A percentile compares a stretch with the other conserved stretches of the same genome.
These are phyloP conservation scores for Verticillium zaregamsianum DNA, from an alignment of 2,329 filamentous ascomycete species.

Conservation along the genomic window DNA sequence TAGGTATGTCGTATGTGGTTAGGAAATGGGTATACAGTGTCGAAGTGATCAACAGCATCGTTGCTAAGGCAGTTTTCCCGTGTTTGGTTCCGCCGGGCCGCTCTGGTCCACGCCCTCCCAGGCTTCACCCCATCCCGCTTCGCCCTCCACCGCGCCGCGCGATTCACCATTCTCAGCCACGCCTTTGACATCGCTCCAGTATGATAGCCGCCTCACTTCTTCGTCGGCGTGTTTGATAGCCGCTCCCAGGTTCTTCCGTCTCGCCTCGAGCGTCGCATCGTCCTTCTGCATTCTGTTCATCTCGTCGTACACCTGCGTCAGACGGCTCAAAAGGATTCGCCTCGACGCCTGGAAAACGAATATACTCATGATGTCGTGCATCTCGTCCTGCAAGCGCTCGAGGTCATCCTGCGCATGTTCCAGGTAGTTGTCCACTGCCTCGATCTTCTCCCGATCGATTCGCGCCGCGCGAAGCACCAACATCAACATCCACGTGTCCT, in stretches of 20 bases:
- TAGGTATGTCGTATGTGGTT: not conserved
- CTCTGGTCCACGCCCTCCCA: slow-evolving; percentile 53
- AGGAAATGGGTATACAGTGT: slow-evolving; percentile 14
- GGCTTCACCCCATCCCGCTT: slow-evolving; percentile 37
- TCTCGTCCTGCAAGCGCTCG: slow-evolving; percentile 67
- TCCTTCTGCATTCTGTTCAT: slow-evolving; percentile 44
- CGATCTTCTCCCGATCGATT: slow-evolving; percentile 89
- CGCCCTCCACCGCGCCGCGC: slow-evolving; percentile 35
- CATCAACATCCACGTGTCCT: slow-evolving; percentile 66
- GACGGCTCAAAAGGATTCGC: slow-evolving; percentile 65
- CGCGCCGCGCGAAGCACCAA: slow-evolving; percentile 61
- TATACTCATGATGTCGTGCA: slow-evolving; percentile 79
- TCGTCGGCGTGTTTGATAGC: slow-evolving; percentile 74
- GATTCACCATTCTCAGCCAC: slow-evolving; percentile 54
- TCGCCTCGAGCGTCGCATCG: slow-evolving; percentile 27
- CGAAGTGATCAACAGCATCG: not conserved
- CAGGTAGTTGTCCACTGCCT: slow-evolving; percentile 79
- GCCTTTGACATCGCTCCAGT: slow-evolving; percentile 79
- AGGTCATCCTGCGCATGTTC: slow-evolving; percentile 72
- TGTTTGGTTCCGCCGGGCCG: slow-evolving; percentile 36
- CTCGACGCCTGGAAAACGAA: slow-evolving; percentile 90
- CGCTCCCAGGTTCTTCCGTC: slow-evolving; percentile 65
- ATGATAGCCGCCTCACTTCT: slow-evolving; percentile 76
- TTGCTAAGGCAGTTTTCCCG: slow-evolving; percentile 15
- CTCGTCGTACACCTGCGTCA: slow-evolving; percentile 63